Evolutionary conservation across 1,139 yeast genomes (phyloP).

Genomic region (Trichomonascaceae sp.): DNA sequence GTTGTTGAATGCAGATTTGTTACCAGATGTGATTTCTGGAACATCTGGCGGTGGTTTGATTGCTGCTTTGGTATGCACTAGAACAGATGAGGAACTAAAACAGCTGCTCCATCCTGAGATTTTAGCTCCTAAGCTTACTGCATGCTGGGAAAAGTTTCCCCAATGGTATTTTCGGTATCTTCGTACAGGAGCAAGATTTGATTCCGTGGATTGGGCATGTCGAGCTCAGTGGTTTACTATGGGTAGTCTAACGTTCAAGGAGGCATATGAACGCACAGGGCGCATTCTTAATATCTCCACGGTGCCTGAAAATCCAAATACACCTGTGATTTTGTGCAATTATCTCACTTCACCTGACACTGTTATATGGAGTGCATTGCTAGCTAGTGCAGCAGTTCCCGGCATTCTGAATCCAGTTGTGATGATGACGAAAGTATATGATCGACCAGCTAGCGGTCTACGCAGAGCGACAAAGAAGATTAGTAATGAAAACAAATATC

Average conservation of each 20-base stretch:
- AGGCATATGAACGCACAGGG: slow-evolving; percentile 64
- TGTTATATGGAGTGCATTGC: slow-evolving; percentile 71
- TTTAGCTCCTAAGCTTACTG: slow-evolving; percentile 57
- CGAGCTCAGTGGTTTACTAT: slow-evolving; percentile 63
- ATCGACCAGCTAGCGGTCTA: slow-evolving; percentile 21
- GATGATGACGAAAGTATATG: slow-evolving; percentile 60
- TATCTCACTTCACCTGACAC: slow-evolving; percentile 74
- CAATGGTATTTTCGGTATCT: slow-evolving; percentile 58
- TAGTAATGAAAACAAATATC: slow-evolving; percentile 1
- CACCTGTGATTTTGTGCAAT: slow-evolving; percentile 74
- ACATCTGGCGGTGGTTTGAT: slow-evolving; percentile 82
- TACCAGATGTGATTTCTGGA: slow-evolving; percentile 69
- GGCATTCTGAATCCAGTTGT: slow-evolving; percentile 81
- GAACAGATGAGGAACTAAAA: slow-evolving; percentile 61
- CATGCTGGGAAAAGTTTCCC: slow-evolving; percentile 61
- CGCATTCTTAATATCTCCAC: slow-evolving; percentile 66
- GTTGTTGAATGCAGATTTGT: slow-evolving; percentile 54
- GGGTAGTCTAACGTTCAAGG: slow-evolving; percentile 68
- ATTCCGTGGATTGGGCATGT: slow-evolving; percentile 67
- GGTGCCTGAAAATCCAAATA: slow-evolving; percentile 77
- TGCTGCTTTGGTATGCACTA: slow-evolving; percentile 65
- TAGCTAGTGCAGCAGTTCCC: slow-evolving; percentile 80
- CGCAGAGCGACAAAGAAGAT: not conserved
- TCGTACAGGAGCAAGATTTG: slow-evolving; percentile 74
- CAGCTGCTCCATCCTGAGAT: slow-evolving; percentile 54